Conservation (phyloP, 78 protist species). For the Guillardia theta region DNA sequence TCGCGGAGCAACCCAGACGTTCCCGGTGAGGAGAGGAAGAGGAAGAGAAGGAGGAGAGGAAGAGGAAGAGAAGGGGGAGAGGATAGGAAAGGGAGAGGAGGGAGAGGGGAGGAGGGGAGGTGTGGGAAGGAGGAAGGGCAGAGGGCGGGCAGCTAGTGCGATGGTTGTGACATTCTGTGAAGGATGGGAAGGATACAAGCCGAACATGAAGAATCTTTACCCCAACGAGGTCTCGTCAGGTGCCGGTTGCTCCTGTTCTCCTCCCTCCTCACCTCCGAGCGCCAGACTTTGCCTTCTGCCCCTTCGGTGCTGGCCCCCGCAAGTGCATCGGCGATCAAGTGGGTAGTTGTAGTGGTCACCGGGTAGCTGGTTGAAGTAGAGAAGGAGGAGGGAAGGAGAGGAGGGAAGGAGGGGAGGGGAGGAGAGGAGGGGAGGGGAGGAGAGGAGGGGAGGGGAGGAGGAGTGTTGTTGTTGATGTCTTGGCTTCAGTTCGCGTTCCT, state of each 20-base stretch:
- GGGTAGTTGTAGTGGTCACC: too few species aligned
- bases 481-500: background rate
- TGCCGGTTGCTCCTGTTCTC: background rate
- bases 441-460: too few species aligned
- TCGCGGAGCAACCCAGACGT: background rate
- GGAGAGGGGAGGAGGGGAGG: background rate
- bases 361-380: too few species aligned
- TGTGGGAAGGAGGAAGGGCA: background rate
- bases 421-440: too few species aligned
- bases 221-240: background rate
- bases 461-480: background rate
- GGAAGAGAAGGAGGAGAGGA: background rate
- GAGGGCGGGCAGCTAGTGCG: background rate
- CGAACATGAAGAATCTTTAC: background rate
- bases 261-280: background rate
- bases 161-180: background rate
- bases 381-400: too few species aligned
- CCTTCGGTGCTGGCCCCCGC: constrained; percentile 3
- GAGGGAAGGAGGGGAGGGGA: too few species aligned
- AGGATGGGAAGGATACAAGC: background rate
- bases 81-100: background rate
- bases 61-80: background rate
- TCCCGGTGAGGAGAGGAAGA: background rate
- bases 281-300: background rate
- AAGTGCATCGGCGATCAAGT: background rate